A percentile compares a stretch with the other conserved stretches of the same genome.
These are phyloP conservation scores for Neospora caninum DNA, from an alignment of 169 alveolate genomes.

Conservation along the genomic window DNA sequence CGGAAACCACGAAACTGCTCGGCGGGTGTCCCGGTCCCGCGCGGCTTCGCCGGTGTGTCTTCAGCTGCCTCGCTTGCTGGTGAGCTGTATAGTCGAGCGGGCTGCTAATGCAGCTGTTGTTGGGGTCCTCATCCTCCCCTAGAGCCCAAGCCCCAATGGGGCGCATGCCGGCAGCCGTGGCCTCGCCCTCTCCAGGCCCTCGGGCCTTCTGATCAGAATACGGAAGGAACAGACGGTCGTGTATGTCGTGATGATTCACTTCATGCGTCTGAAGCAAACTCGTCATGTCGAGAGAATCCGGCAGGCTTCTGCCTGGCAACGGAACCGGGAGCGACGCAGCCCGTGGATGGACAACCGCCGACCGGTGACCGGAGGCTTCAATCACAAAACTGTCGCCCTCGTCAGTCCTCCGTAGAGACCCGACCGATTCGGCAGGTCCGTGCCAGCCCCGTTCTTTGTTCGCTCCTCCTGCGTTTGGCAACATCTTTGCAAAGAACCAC, in stretches of 20 bases:
- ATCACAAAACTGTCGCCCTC: background rate
- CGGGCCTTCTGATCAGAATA: too few species aligned
- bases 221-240: too few species aligned
- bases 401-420: too few species aligned
- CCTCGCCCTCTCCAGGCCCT: background rate
- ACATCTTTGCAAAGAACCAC: too few species aligned
- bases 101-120: constrained; percentile 11
- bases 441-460: too few species aligned
- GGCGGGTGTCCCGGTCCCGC: background rate
- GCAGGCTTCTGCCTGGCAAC: background rate
- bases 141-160: background rate
- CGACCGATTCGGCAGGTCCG: too few species aligned
- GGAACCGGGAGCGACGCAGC: constrained; percentile 24
- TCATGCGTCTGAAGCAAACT: too few species aligned
- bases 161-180: background rate
- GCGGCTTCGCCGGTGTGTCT: background rate
- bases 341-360: background rate
- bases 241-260: too few species aligned
- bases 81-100: background rate
- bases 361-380: background rate
- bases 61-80: background rate
- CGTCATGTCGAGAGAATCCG: background rate
- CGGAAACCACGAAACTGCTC: background rate
- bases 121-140: background rate
- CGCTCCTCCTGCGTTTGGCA: too few species aligned